A percentile compares a stretch with the other conserved stretches of the same genome.
These are phyloP conservation scores for Mycena pura DNA, from an alignment of 768 basidiomycete genomes.

Conservation along the genomic window DNA sequence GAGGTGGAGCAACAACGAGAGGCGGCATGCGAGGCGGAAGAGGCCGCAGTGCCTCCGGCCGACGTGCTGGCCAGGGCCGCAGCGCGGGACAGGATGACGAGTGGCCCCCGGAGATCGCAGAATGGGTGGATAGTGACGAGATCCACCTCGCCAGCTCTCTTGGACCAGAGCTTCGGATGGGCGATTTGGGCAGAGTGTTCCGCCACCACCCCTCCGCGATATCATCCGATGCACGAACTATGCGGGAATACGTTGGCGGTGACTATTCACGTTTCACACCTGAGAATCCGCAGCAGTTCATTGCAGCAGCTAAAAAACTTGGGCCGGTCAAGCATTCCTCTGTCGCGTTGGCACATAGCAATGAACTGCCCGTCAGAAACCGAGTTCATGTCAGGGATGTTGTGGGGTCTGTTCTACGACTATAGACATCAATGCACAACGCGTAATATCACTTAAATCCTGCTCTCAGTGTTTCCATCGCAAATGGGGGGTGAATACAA, in stretches of 20 bases:
- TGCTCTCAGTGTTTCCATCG: no score
- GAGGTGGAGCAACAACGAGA: neutral
- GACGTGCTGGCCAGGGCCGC: neutral
- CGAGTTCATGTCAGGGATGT: conserved; percentile 49
- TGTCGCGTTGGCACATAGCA: conserved; percentile 49
- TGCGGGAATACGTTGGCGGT: conserved; percentile 48
- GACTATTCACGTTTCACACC: conserved; percentile 59
- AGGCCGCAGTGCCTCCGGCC: neutral
- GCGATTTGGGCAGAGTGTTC: conserved; percentile 5
- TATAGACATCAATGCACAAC: no score
- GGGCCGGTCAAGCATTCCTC: conserved; percentile 51
- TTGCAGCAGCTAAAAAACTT: conserved; percentile 37
- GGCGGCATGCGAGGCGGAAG: conserved; percentile 5
- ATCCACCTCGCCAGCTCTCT: conserved; percentile 34
- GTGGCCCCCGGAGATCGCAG: neutral
- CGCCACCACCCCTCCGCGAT: neutral
- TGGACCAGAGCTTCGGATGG: conserved; percentile 10
- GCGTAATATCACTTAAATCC: no score
- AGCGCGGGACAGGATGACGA: neutral
- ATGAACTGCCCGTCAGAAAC: conserved; percentile 46
- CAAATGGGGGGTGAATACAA: conserved; percentile 16
- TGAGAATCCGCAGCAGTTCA: conserved; percentile 32
- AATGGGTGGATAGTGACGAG: conserved; percentile 8
- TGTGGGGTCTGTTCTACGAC: conserved; percentile 28
- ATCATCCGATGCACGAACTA: conserved; percentile 30